Base-by-base conservation (phyloP, 345 rosid genomes). In the Lumnitzera littorea region DNA sequence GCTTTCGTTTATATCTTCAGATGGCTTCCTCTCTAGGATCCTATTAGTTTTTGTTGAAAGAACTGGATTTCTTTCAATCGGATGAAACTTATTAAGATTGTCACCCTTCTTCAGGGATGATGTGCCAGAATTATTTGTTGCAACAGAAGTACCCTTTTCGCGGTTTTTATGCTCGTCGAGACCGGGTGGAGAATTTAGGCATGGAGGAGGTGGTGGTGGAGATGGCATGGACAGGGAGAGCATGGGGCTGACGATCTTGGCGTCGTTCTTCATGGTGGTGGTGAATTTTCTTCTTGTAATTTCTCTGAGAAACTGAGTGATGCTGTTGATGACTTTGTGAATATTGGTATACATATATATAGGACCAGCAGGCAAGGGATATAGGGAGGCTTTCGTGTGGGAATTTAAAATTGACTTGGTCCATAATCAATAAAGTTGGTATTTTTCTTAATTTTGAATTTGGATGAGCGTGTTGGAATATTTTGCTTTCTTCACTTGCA, bases 1-100 rank as follows among this genome's bases (percentile, higher is more conserved):
- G 20, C 90, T 83, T 58, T 82, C 70, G 25, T 90, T 76, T 31
- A 90, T 75, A 73, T 87, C 95, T 68, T 75, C 67, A 10, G 89
- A 81, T 50, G 80, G 77, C 71, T 70, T 67, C 54, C 80, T 84
- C 74, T 78, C 88, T 1, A 80, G 73, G 63, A 65, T 74, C 49
- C 56, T 72, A 13, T 11, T 7, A n/a, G 14, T 23, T 50, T 9
- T 36, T 16, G 70, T 5, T 2, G 54, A 14, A 24, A 20, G 31
- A 13, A 43, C 48, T 47, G 50, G 53, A 15, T 23, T 46, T 1
- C 51, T 65, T 13, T 51, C 14, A 2, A 13, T 15, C 36, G n/a
- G 48, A 8, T 48, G 65, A 58, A 62, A 50, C 15, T 14, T 50
- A 13, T 14, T 50, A 13, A 5, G 20, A 14, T 4, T 13, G 3